Evolutionary conservation across 1,284 basidiomycete genomes (phyloP), one percentile per base, ranked within the genome.

Genomic region (Lentinula novae-zelandiae): DNA sequence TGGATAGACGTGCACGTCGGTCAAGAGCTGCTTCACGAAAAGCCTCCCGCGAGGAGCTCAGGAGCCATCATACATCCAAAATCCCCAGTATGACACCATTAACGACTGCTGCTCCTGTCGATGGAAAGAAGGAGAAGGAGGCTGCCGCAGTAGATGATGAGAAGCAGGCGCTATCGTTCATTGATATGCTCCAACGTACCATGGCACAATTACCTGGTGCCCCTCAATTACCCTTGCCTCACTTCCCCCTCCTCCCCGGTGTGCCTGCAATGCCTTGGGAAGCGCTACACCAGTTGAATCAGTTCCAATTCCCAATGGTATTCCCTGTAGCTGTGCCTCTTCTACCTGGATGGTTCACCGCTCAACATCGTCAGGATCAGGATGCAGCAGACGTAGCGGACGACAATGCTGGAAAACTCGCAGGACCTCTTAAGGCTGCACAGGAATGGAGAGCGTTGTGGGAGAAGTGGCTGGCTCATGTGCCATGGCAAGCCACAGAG

Each of bases 121-220:
- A 74, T 61, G 63, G 66, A 42, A 61, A 59, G 15, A 57, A 56
- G 34, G 52, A 60, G 20, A 59, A 59, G 15, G 44, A 46, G 9
- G 20, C 7, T 7, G 40, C 40, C 6, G 40, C 40, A 40, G 54
- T 33, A 12, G 42, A 76, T 54, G 82, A 90, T 63, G 84, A 84
- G 58, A 91, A 90, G 70, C 86, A 85, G 63, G 81, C 83, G 10
- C 83, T 84, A 10, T 87, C 86, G 13, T 84, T 92, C 67, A 79
- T 88, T 61, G 84, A 87, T 61, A 80, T 88, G 75, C 81, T 92
- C 61, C 88, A 91, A 69, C 84, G 89, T 56, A 89, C 88, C 1
- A 74, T 92, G 50, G 83, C 87, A 2, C 90, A 89, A 66, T 75
- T 90, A 54, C 83, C 86, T 53, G 81, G 82, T 39, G 80, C 85